Evolutionary conservation across 148 eudicot species (phyloP), one percentile per base, ranked within the genome.

Genomic region (Nepenthes gracilis): DNA sequence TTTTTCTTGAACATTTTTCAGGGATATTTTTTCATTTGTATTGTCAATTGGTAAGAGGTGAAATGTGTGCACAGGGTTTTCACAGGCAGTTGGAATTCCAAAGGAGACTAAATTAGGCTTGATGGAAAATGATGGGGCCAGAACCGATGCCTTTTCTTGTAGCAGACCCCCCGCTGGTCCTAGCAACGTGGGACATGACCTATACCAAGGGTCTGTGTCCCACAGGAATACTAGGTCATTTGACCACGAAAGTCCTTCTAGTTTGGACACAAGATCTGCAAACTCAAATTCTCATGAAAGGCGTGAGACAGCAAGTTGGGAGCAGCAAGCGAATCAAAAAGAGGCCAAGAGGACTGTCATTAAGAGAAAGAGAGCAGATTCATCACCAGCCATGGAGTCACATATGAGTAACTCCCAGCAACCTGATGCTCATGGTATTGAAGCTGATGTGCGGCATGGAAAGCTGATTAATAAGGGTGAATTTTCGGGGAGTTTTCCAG

Each of bases 181-280:
- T 50, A 77, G 71, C 57, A 71, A 79, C 68, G 60, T 68, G 48
- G 90, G 85, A 45, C 81, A 72, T 54, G 95, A 85, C 36, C 65
- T 76, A 48, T 77, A 80, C 72, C 91, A 81, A 61, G 95, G 87
- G 49, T 66, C 87, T 63, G 75, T 66, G 43, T 67, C 86, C 43
- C 86, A 86, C 72, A 74, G 77, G 62, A 74, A 76, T 77, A 66
- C 74, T 54, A 78, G 66, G 68, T 80, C 87, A 40, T 59, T 73
- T 54, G 92, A 80, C 45, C 83, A 85, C 59, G 92, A 80, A 74
- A 85, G 92, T 71, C 85, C 92, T 58, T 80, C 88, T 51, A 85
- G 92, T 78, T 70, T 80, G 33, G 92, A 82, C 43, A 85, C 83
- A 36, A 82, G 80, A 68, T 80, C 87, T 58, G 70, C 81, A 35